These are phyloP conservation scores for Pseudoscleropodium purum DNA, from an alignment of 225 moss, liverwort and hornwort species.

Conservation along the genomic window DNA sequence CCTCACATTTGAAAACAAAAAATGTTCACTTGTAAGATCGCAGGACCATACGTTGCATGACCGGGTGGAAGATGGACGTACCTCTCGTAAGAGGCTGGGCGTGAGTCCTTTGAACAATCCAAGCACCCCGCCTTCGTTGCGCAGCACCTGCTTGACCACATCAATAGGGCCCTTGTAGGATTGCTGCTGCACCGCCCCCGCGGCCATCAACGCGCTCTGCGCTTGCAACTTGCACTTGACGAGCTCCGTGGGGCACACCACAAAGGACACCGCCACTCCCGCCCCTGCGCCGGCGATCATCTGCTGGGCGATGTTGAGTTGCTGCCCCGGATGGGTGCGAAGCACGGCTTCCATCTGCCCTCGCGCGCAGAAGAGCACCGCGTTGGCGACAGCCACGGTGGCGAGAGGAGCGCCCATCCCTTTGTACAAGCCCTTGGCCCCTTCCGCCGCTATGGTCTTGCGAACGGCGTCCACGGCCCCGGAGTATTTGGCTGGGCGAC, in stretches of 20 bases:
- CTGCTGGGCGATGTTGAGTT: background rate
- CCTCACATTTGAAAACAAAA: background rate
- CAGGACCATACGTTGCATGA: background rate
- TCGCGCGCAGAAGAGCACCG: slow-evolving; percentile 7
- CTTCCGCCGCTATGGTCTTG: slow-evolving; percentile 2
- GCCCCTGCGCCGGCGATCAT: slow-evolving; percentile 5
- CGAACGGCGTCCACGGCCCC: slow-evolving; percentile 9
- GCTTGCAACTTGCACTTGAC: slow-evolving; percentile 16
- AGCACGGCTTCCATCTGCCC: slow-evolving; percentile 12
- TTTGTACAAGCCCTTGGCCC: background rate
- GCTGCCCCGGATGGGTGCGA: background rate
- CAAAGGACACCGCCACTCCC: background rate
- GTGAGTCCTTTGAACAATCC: slow-evolving; percentile 11
- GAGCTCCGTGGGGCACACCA: slow-evolving; percentile 6
- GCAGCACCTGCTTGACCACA: slow-evolving; percentile 10
- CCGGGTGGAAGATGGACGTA: background rate
- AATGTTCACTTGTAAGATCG: background rate
- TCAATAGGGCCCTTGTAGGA: background rate
- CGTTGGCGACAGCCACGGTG: slow-evolving; percentile 8
- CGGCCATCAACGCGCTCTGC: slow-evolving; percentile 1
- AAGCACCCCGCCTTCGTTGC: slow-evolving; percentile 2
- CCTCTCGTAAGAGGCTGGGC: slow-evolving; percentile 4
- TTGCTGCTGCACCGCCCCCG: background rate
- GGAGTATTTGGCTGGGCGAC: background rate
- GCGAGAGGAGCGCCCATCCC: slow-evolving; percentile 10